These are phyloP conservation scores for Haematococcus lacustris DNA, from an alignment of 139 green algal species.

Conservation along the genomic window DNA sequence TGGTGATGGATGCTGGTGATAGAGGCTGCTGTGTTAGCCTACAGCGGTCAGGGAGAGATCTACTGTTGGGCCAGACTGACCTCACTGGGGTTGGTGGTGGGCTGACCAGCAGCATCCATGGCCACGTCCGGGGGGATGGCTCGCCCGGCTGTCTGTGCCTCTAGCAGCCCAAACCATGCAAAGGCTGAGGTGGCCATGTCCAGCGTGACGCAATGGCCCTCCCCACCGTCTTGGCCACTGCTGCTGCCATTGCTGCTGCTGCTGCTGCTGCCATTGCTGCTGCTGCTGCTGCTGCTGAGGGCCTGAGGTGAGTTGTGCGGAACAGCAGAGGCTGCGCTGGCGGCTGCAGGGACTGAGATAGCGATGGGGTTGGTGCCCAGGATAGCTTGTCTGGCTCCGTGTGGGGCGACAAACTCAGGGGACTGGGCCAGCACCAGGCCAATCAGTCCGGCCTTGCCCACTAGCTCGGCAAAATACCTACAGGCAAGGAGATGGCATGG, in stretches of 20 bases:
- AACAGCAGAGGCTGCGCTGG: no score
- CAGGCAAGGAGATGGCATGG: no score
- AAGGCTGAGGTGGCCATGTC: slow-evolving; percentile 74
- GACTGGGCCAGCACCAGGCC: slow-evolving; percentile 65
- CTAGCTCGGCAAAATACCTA: slow-evolving; percentile 54
- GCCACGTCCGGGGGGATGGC: slow-evolving; percentile 55
- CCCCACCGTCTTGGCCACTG: no score
- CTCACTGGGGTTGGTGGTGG: slow-evolving; percentile 59
- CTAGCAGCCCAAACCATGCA: slow-evolving; percentile 66
- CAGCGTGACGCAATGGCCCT: slow-evolving; percentile 46
- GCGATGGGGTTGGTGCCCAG: slow-evolving; percentile 81
- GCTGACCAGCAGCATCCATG: slow-evolving; percentile 40
- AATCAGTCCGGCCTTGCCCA: slow-evolving; percentile 56
- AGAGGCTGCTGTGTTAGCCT: no score
- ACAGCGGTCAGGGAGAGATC: no score
- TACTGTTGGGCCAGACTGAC: no score
- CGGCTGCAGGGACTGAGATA: slow-evolving; percentile 53
- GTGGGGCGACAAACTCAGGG: slow-evolving; percentile 72
- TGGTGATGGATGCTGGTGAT: no score
- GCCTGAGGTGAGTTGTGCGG: no score
- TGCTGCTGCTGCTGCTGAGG: no score
- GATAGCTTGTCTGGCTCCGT: slow-evolving; percentile 60
- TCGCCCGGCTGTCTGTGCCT: slow-evolving; percentile 57
- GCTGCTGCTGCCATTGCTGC: no score
- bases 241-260: no score